Evolutionary conservation across 768 basidiomycete genomes (phyloP).

Genomic region (Tricholoma matsutake): DNA sequence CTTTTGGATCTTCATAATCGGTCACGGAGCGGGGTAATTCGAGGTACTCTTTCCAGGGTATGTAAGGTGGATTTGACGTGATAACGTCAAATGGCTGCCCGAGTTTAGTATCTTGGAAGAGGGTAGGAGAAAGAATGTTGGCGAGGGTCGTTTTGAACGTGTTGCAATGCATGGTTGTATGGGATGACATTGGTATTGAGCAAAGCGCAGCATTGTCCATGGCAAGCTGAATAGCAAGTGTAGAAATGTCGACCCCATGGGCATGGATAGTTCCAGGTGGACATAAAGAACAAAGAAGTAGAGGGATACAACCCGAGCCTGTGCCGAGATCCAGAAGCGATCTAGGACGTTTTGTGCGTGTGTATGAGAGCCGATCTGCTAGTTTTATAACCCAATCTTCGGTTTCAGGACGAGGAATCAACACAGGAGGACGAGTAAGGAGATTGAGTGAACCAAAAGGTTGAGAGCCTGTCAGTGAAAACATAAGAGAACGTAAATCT

Average conservation of each 20-base stretch:
- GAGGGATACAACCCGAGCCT: slow-evolving; percentile 88
- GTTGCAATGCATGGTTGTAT: slow-evolving; percentile 26
- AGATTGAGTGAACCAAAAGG: slow-evolving; percentile 86
- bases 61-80: slow-evolving; percentile 87
- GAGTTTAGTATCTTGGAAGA: slow-evolving; percentile 33
- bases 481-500: slow-evolving; percentile 11
- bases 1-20: slow-evolving; percentile 76
- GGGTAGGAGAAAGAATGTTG: slow-evolving; percentile 44
- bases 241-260: slow-evolving; percentile 66
- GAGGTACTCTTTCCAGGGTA: slow-evolving; percentile 63
- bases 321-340: slow-evolving; percentile 87
- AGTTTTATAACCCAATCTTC: slow-evolving; percentile 76
- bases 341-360: slow-evolving; percentile 27
- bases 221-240: slow-evolving; percentile 52
- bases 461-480: slow-evolving; percentile 55
- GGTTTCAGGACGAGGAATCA: slow-evolving; percentile 96
- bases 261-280: slow-evolving; percentile 52
- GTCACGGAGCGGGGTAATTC: slow-evolving; percentile 65
- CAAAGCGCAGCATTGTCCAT: slow-evolving; percentile 45
- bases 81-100: slow-evolving; percentile 66
- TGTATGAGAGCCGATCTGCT: slow-evolving; percentile 41
- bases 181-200: slow-evolving; percentile 30
- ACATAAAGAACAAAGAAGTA: slow-evolving; percentile 72
- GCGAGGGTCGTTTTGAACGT: slow-evolving; percentile 39
- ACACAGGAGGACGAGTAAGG: slow-evolving; percentile 68